Evolutionary conservation across 202 grass and related monocot genomes (phyloP), one percentile per base, ranked within the genome.

Genomic region (Digitaria exilis): DNA sequence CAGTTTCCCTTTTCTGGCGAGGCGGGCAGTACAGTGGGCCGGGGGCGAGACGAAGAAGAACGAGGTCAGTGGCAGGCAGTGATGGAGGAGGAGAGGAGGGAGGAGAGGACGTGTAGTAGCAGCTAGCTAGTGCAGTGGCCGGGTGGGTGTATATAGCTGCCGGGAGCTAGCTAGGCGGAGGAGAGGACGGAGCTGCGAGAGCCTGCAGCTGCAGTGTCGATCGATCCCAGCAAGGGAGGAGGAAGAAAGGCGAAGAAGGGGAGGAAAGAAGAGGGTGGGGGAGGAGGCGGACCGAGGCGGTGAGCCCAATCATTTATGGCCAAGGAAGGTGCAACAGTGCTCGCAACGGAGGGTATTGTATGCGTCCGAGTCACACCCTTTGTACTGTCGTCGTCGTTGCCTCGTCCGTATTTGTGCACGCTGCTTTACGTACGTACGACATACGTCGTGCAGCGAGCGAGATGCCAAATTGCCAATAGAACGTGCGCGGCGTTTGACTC

Each of bases 301-400:
- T 70, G 84, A 76, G 82, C 80, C 87, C 84, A 81, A 84, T 86
- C 85, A 88, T 87, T 87, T 92, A 90, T 79, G 84, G 42, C 71
- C 76, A 46, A n/a, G 87, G 90, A 84, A 81, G 84, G 90, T 87
- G 90, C 80, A 89, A 87, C 88, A 92, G 86, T 76, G 83, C 42
- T 84, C 59, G 17, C 25, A 13, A 25, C 84, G 80, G 48, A 82
- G 80, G 80, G 71, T 81, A 85, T 52, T 31, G 60, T 58, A 58
- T 45, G 51, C 42, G 43, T 62, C 46, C 66, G 62, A 4, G 28
- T 41, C 1, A 46, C 15, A 5, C 37, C 37, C 7, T 39, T n/a
- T n/a, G n/a, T n/a, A n/a, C n/a, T n/a, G n/a, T n/a, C n/a, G 7
- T 39, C 37, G 37, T 39, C 37, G 37, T 39, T 39, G n/a, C n/a